Base-by-base conservation (phyloP, 108 stramenopile genomes). In the Aurantiochytrium sp. region DNA sequence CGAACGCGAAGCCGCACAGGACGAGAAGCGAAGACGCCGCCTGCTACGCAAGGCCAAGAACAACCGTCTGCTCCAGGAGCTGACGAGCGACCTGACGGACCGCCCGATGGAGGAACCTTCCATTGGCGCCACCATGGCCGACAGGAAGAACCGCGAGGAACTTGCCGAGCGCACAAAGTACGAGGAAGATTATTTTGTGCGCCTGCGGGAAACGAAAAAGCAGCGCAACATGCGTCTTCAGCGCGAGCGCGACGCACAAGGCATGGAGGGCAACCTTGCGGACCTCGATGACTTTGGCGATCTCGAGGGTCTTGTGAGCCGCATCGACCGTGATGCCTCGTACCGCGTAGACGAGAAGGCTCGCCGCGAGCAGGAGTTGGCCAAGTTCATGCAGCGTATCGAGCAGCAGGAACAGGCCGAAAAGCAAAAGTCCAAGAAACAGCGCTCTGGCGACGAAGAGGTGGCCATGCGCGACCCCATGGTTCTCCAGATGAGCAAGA, bases 111-210 rank as follows among this genome's bases (percentile, higher is more conserved):
- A 69, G 25, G 72, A 72, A 72, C 88, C 44, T 14, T 28, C 25
- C 42, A 25, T 47, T 10, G 44, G 69, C 25, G 69, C 44, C 23
- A 55, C 64, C 21, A 18, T 71, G 64, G 88, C 44, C 10, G 69
- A 89, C 25, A 44, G 44, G 51, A 35, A 72, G 28, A 71, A 45
- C 44, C 69, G 69, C 14, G 45, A 72, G 19, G 72, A 45, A 25
- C 43, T 55, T 16, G 88, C 69, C 29, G 88, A 89, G 29, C 64
- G 72, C 25, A 44, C 43, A 47, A 42, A 47, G 44, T 89, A 72
- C 69, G 88, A 89, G 25, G 88, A 89, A 2, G 64, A 71, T 19
- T 71, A 71, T 69, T 89, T 89, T 72, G 69, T 72, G 25, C 64
- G 72, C 69, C 45, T 89, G 71, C 69, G 69, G 18, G 69, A 69